Conservation (phyloP, 208 protist species). For the Trypanosoma congolense region DNA sequence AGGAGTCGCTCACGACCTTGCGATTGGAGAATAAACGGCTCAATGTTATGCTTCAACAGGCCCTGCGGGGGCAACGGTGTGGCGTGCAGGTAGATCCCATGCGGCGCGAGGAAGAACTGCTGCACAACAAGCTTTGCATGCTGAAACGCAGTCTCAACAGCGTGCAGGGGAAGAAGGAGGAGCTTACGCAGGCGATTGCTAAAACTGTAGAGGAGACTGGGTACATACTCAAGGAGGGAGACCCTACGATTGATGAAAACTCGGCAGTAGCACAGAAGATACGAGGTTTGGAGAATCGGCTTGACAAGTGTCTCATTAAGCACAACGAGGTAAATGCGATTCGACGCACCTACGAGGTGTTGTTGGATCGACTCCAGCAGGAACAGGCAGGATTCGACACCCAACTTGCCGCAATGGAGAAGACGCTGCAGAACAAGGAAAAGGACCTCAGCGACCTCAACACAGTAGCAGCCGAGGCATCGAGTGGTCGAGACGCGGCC, state of each 20-base stretch:
- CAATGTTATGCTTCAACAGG: slow-evolving; percentile 38
- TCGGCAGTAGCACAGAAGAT: slow-evolving; percentile 89
- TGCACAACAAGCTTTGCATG: slow-evolving; percentile 79
- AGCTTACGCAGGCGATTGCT: slow-evolving; percentile 59
- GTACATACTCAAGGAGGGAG: slow-evolving; percentile 50
- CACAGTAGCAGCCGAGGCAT: slow-evolving; percentile 80
- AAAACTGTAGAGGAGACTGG: slow-evolving; percentile 37
- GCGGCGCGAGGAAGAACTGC: slow-evolving; percentile 62
- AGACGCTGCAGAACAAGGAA: slow-evolving; percentile 84
- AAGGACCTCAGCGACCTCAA: slow-evolving; percentile 88
- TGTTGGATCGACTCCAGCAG: slow-evolving; percentile 90
- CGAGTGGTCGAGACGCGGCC: slow-evolving; percentile 75
- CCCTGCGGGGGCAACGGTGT: slow-evolving; percentile 47
- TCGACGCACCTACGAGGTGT: slow-evolving; percentile 92
- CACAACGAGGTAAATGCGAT: slow-evolving; percentile 95
- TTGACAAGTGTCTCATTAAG: slow-evolving; percentile 97
- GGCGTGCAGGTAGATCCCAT: slow-evolving; percentile 71
- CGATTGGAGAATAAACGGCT: slow-evolving; percentile 89
- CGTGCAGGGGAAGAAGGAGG: slow-evolving; percentile 71
- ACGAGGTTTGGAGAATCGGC: slow-evolving; percentile 90
- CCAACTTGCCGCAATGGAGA: slow-evolving; percentile 83
- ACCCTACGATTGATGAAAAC: slow-evolving; percentile 54
- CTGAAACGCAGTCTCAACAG: slow-evolving; percentile 84
- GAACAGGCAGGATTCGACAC: slow-evolving; percentile 91
- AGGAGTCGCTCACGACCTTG: slow-evolving; percentile 74